phyloP scores from a whole-genome alignment of 1,139 yeast genomes.

The Zygosaccharomyces sapae region DNA sequence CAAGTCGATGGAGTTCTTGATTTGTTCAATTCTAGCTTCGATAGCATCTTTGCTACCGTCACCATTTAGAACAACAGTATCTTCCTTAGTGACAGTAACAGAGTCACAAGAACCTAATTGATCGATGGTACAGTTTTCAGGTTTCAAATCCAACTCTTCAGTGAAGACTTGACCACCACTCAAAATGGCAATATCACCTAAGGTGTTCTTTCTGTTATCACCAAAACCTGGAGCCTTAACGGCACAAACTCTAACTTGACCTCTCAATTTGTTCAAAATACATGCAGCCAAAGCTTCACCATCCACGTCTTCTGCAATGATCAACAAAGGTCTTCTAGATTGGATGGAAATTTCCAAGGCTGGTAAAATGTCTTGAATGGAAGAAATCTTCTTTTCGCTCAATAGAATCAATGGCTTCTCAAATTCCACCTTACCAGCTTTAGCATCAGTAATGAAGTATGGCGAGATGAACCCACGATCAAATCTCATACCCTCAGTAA shows the following conservation, averaged over 20 bases:
- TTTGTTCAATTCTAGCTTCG: conserved; percentile 92
- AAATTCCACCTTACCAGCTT: conserved; percentile 94
- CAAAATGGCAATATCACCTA: conserved; percentile 95
- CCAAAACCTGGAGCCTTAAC: conserved; percentile 99
- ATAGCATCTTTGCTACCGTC: conserved; percentile 89
- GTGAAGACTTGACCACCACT: conserved; percentile 99
- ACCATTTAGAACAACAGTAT: conserved; percentile 93
- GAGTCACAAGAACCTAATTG: conserved; percentile 92
- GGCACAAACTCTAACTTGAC: conserved; percentile 97
- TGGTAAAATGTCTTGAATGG: conserved; percentile 90
- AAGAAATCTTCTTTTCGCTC: conserved; percentile 91
- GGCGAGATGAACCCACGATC: conserved; percentile 99
- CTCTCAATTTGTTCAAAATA: conserved; percentile 95
- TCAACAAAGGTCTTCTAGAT: conserved; percentile 89
- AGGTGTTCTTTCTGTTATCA: conserved; percentile 96
- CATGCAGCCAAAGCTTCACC: conserved; percentile 99
- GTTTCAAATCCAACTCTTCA: conserved; percentile 96
- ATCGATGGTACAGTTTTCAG: conserved; percentile 91
- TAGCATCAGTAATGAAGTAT: conserved; percentile 93
- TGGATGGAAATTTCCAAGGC: conserved; percentile 93
- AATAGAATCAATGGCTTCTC: conserved; percentile 89
- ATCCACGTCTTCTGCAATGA: conserved; percentile 94
- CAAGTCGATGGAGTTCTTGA: conserved; percentile 73
- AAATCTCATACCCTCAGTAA: conserved; percentile 98
- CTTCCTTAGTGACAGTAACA: conserved; percentile 93